Conservation (phyloP, 2,329 filamentous ascomycete species). For the Coniochaeta sp. region DNA sequence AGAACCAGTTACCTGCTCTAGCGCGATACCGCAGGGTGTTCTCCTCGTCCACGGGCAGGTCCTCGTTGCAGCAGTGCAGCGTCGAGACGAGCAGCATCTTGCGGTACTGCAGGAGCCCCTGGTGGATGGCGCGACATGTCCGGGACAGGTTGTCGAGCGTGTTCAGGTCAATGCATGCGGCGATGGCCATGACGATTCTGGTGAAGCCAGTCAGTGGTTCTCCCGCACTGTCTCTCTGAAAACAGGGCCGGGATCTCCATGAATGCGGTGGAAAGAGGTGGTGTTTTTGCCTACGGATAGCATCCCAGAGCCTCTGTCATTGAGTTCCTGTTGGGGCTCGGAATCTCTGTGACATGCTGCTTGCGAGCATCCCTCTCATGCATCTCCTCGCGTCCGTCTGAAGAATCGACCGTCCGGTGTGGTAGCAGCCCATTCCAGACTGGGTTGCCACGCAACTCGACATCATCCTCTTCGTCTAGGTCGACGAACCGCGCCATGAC, state of each 20-base stretch:
- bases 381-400: constrained; percentile 7
- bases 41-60: constrained; percentile 44
- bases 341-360: constrained; percentile 23
- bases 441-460: constrained; percentile 16
- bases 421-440: background rate
- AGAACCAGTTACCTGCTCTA: constrained; percentile 37
- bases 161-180: constrained; percentile 75
- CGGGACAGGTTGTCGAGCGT: constrained; percentile 76
- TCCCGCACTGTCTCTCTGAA: constrained; percentile 1
- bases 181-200: constrained; percentile 72
- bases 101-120: constrained; percentile 72
- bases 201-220: constrained; percentile 12
- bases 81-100: constrained; percentile 66
- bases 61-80: constrained; percentile 73
- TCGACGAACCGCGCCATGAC: constrained; percentile 27
- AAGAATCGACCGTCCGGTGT: background rate
- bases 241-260: background rate
- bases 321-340: constrained; percentile 32
- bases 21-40: constrained; percentile 52
- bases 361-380: constrained; percentile 10
- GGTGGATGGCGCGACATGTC: constrained; percentile 74
- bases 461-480: constrained; percentile 22
- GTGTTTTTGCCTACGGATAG: constrained; percentile 55
- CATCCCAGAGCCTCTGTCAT: constrained; percentile 58
- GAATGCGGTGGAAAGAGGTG: constrained; percentile 15